A percentile compares a stretch with the other conserved stretches of the same genome.
Conservation (phyloP, 768 basidiomycete species). For the Termitomyces sp. region DNA sequence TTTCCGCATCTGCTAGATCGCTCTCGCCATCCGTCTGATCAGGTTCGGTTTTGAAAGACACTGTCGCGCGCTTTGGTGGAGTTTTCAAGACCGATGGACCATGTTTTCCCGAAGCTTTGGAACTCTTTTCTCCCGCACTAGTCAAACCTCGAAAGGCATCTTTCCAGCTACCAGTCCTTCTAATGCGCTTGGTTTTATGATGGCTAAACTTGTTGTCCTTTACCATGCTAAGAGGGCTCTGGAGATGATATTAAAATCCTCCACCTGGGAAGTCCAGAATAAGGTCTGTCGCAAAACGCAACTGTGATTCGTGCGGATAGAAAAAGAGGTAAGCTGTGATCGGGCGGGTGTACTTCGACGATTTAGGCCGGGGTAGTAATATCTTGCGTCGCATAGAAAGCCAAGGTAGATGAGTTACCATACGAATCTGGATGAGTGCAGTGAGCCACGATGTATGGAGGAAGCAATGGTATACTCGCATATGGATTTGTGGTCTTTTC, state of each 20-base stretch:
- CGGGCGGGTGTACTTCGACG: constrained; percentile 74
- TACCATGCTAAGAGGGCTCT: constrained; percentile 90
- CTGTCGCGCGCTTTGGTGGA: constrained; percentile 10
- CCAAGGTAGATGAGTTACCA: constrained; percentile 54
- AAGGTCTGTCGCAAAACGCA: constrained; percentile 68
- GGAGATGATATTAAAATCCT: constrained; percentile 49
- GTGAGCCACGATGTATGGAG: not conserved
- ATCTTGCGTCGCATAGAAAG: constrained; percentile 70
- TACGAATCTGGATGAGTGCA: constrained; percentile 45
- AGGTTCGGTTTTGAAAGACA: constrained; percentile 3
- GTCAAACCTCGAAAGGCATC: constrained; percentile 48
- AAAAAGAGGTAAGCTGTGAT: constrained; percentile 85
- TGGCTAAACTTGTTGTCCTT: constrained; percentile 49
- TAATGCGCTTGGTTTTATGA: constrained; percentile 41
- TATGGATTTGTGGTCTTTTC: constrained; percentile 95
- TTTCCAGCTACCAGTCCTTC: constrained; percentile 54
- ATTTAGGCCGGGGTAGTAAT: constrained; percentile 74
- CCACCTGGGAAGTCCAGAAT: constrained; percentile 94
- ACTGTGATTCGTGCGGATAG: constrained; percentile 56
- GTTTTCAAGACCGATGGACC: constrained; percentile 25
- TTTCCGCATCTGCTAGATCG: constrained; percentile 49
- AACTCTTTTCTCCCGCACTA: constrained; percentile 32
- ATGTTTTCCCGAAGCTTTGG: constrained; percentile 10
- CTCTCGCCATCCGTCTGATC: constrained; percentile 40
- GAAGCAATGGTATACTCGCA: constrained; percentile 36